phyloP scores from a whole-genome alignment of 306 rosid species.

The Casuarina glauca region DNA sequence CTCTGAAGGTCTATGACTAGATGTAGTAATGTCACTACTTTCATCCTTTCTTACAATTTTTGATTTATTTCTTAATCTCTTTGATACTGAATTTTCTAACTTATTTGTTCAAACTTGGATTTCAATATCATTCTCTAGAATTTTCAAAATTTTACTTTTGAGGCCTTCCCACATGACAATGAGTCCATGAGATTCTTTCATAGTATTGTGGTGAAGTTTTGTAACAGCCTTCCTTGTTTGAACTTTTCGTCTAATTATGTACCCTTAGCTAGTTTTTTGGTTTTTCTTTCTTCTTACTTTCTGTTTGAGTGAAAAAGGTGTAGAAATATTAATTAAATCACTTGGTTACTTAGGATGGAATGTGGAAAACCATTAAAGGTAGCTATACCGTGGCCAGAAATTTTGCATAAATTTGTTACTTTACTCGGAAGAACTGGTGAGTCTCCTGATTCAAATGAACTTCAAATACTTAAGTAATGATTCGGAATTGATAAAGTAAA shows the following conservation, averaged over 20 bases:
- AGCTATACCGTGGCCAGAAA: conserved; percentile 86
- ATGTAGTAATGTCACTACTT: too few species aligned
- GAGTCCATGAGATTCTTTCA: conserved; percentile 60
- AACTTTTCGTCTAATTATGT: conserved; percentile 19
- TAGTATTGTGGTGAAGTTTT: conserved; percentile 55
- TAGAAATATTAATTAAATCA: not conserved
- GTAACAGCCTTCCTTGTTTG: not conserved
- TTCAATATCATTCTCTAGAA: too few species aligned
- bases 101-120: too few species aligned
- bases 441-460: conserved; percentile 51
- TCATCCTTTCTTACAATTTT: too few species aligned
- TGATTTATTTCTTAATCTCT: too few species aligned
- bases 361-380: conserved; percentile 77
- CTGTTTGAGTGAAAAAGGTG: not conserved
- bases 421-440: conserved; percentile 71
- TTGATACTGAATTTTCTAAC: too few species aligned
- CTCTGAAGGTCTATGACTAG: too few species aligned
- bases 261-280: not conserved
- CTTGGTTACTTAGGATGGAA: conserved; percentile 64
- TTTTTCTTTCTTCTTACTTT: not conserved
- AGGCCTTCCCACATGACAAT: conserved; percentile 68
- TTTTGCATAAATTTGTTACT: conserved; percentile 71
- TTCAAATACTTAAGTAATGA: conserved; percentile 55
- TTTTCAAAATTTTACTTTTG: conserved; percentile 80
- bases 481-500: not conserved